A percentile compares a stretch with the other conserved stretches of the same genome.
Conservation (phyloP, 192 early-diverging fungal genomes). For the Ramicandelaber brevisporus region DNA sequence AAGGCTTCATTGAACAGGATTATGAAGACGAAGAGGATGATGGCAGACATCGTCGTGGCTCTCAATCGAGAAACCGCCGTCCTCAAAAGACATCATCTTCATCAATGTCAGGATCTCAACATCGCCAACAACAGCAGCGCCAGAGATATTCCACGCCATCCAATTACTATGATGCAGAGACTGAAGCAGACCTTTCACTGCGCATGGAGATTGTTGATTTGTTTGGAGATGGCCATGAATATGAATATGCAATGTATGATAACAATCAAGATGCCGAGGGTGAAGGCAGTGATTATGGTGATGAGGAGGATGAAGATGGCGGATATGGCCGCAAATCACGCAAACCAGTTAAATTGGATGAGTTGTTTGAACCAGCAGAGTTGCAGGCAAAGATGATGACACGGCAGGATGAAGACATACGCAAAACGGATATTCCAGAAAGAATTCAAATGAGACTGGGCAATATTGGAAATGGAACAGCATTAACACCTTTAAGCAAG, state of each 20-base stretch:
- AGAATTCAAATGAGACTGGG: slow-evolving; percentile 55
- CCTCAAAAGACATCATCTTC: slow-evolving; percentile 4
- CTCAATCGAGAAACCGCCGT: slow-evolving; percentile 1
- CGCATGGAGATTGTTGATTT: slow-evolving; percentile 62
- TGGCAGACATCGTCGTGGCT: slow-evolving; percentile 1
- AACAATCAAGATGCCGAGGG: slow-evolving; percentile 1
- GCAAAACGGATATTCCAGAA: slow-evolving; percentile 71
- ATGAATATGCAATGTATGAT: slow-evolving; percentile 27
- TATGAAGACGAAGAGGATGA: neutral
- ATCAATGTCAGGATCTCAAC: slow-evolving; percentile 9
- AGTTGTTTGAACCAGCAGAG: slow-evolving; percentile 59
- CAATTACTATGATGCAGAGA: too few species aligned
- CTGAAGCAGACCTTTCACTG: slow-evolving; percentile 28
- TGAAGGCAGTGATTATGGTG: slow-evolving; percentile 3
- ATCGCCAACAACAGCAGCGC: too few species aligned
- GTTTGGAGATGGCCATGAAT: slow-evolving; percentile 87
- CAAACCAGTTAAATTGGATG: slow-evolving; percentile 12
- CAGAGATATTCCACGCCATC: too few species aligned
- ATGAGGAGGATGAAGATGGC: slow-evolving; percentile 5
- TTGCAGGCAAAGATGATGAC: slow-evolving; percentile 76
- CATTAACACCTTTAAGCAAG: slow-evolving; percentile 4
- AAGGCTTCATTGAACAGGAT: slow-evolving; percentile 1
- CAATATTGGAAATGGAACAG: too few species aligned
- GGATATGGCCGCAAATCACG: slow-evolving; percentile 2
- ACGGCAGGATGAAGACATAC: slow-evolving; percentile 71